Conservation (phyloP, 768 basidiomycete species). For the Lactarius indigo region DNA sequence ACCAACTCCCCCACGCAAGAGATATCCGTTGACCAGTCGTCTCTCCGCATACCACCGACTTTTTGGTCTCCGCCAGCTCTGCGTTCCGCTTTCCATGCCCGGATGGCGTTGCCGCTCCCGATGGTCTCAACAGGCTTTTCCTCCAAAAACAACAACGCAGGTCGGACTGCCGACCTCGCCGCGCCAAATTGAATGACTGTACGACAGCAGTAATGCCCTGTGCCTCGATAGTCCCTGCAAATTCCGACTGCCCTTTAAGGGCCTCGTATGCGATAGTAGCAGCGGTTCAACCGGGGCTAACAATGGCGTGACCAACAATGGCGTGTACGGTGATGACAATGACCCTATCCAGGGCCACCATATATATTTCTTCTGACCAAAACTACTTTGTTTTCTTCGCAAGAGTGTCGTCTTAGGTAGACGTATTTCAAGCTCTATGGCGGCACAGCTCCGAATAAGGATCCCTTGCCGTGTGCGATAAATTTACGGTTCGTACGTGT, state of each 20-base stretch:
- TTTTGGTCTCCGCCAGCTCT: conserved; percentile 48
- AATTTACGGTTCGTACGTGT: too few relatives aligned
- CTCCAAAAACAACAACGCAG: too few relatives aligned
- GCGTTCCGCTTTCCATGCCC: conserved; percentile 61
- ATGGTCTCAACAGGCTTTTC: conserved; percentile 31
- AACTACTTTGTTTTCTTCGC: too few relatives aligned
- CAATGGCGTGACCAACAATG: conserved; percentile 29
- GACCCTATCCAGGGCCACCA: conserved; percentile 40
- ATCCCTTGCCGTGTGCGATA: too few relatives aligned
- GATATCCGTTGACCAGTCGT: conserved; percentile 41
- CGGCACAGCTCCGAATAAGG: too few relatives aligned
- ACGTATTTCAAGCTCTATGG: too few relatives aligned
- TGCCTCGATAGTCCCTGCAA: conserved; percentile 86
- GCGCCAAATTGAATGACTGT: conserved; percentile 56
- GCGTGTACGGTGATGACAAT: conserved; percentile 52
- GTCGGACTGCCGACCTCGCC: too few relatives aligned
- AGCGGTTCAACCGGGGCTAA: conserved; percentile 9
- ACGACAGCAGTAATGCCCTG: conserved; percentile 67
- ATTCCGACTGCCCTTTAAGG: conserved; percentile 60
- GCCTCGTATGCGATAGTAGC: conserved; percentile 19
- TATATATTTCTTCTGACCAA: too few relatives aligned
- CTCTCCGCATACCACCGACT: conserved; percentile 96
- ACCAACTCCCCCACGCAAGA: conserved; percentile 65
- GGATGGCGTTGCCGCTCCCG: conserved; percentile 35
- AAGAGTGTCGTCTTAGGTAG: too few relatives aligned